Percentiles rank a stretch among this genome's conserved stretches.
Evolutionary conservation across 805 yeast genomes (phyloP).

Genomic region (Yarrowia bubula): DNA sequence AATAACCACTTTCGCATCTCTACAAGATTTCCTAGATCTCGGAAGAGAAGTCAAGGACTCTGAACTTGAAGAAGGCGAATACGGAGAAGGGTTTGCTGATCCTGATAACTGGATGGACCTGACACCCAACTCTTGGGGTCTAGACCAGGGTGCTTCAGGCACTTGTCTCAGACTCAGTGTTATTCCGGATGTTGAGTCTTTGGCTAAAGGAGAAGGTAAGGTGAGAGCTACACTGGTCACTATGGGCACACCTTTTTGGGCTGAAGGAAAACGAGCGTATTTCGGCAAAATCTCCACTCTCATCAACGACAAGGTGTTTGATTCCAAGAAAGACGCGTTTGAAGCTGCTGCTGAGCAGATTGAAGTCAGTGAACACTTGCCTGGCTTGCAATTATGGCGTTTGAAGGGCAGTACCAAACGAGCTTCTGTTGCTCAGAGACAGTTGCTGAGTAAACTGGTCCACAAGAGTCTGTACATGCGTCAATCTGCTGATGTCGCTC

Average conservation of each 20-base stretch:
- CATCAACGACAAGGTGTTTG: not conserved
- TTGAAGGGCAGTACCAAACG: not conserved
- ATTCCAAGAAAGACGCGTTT: slow-evolving; percentile 4
- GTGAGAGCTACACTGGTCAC: not conserved
- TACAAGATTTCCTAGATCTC: slow-evolving; percentile 11
- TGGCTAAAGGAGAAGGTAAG: not conserved
- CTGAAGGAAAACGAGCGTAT: not conserved
- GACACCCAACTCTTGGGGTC: slow-evolving; percentile 17
- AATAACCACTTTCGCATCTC: slow-evolving; percentile 1
- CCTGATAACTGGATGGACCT: slow-evolving; percentile 20
- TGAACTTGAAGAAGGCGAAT: not conserved
- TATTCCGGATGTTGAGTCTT: not conserved
- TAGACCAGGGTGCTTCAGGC: not conserved
- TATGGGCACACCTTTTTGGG: not conserved
- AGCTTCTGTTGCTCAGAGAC: not conserved
- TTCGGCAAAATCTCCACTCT: not conserved
- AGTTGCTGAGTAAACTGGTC: not conserved
- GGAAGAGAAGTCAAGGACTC: slow-evolving; percentile 10
- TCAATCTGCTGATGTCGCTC: not conserved
- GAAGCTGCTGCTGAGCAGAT: not conserved
- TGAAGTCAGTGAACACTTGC: not conserved
- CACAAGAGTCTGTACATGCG: slow-evolving; percentile 5
- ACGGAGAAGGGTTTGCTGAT: slow-evolving; percentile 13
- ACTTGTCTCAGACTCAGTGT: not conserved
- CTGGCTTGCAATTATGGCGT: not conserved